A percentile compares a stretch with the other conserved stretches of the same genome.
Conservation (phyloP, 106 monocot species). For the Dendrobium catenatum region DNA sequence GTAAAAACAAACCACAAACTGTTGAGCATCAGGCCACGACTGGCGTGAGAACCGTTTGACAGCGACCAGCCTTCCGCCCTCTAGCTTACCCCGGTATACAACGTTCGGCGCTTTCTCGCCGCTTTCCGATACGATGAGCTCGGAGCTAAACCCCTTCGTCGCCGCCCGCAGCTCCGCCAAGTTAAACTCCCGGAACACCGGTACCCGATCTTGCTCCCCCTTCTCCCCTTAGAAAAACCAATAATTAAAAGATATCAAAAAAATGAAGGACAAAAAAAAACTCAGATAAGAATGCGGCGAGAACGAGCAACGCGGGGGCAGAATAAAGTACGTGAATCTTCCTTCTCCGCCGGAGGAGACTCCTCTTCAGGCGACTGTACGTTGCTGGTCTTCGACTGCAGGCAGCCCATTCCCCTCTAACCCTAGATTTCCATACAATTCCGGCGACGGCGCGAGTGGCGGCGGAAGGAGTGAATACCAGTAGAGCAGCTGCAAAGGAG, state of each 20-base stretch:
- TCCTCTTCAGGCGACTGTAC: conserved; percentile 58
- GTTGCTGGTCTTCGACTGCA: conserved; percentile 80
- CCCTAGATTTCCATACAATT: conserved; percentile 26
- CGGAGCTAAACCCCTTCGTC: conserved; percentile 79
- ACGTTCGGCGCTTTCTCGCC: conserved; percentile 96
- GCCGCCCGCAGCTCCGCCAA: conserved; percentile 81
- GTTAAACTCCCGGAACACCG: conserved; percentile 77
- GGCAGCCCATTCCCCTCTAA: conserved; percentile 62
- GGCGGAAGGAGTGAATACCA: background rate
- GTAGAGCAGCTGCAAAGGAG: background rate
- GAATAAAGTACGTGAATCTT: conserved; percentile 32
- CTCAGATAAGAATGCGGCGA: background rate
- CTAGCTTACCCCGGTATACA: conserved; percentile 76
- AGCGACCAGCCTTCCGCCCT: conserved; percentile 63
- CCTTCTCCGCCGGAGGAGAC: conserved; percentile 36
- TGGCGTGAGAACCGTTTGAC: conserved; percentile 87
- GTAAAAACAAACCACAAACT: conserved; percentile 60
- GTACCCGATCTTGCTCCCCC: conserved; percentile 48
- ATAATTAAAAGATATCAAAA: background rate
- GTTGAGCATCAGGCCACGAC: conserved; percentile 98
- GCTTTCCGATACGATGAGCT: conserved; percentile 92
- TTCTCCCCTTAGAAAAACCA: conserved; percentile 23
- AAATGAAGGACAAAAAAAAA: background rate
- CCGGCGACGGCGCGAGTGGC: background rate
- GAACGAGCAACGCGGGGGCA: background rate